A percentile compares a stretch with the other conserved stretches of the same genome.
Conservation (phyloP, 768 basidiomycete genomes). For the Kwoniella botswanensis region DNA sequence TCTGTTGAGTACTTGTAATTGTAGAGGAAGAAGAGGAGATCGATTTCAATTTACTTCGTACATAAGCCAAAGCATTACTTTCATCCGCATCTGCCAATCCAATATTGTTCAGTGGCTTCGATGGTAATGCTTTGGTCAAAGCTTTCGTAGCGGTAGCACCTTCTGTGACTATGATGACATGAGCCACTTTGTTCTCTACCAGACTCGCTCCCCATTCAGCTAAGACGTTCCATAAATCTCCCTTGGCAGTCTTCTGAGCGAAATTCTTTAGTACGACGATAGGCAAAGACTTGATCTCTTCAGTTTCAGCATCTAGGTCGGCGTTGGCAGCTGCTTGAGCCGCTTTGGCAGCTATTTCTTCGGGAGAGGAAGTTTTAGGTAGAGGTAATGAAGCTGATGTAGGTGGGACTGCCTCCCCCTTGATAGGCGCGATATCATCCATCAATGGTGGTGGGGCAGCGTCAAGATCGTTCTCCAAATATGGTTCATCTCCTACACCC, state of each 20-base stretch:
- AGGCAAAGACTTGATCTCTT: constrained; percentile 70
- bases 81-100: constrained; percentile 84
- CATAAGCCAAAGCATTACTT: constrained; percentile 76
- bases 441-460: constrained; percentile 38
- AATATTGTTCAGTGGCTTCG: constrained; percentile 79
- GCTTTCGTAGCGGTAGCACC: constrained; percentile 83
- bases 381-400: constrained; percentile 30
- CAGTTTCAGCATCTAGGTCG: constrained; percentile 52
- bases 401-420: constrained; percentile 47
- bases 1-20: not conserved
- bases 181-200: constrained; percentile 85
- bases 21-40: constrained; percentile 5
- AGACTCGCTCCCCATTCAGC: constrained; percentile 83
- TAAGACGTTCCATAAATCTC: constrained; percentile 75
- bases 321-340: constrained; percentile 16
- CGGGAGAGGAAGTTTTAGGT: constrained; percentile 3
- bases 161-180: constrained; percentile 88
- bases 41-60: constrained; percentile 75
- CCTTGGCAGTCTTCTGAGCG: constrained; percentile 66
- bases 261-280: constrained; percentile 87
- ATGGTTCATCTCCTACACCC: constrained; percentile 76
- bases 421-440: constrained; percentile 42
- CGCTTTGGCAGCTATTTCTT: constrained; percentile 6
- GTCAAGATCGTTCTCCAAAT: constrained; percentile 59
- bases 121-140: constrained; percentile 82